Base-by-base conservation (phyloP, 2,329 filamentous ascomycete genomes). In the Neophaeococcomyces aloes region DNA sequence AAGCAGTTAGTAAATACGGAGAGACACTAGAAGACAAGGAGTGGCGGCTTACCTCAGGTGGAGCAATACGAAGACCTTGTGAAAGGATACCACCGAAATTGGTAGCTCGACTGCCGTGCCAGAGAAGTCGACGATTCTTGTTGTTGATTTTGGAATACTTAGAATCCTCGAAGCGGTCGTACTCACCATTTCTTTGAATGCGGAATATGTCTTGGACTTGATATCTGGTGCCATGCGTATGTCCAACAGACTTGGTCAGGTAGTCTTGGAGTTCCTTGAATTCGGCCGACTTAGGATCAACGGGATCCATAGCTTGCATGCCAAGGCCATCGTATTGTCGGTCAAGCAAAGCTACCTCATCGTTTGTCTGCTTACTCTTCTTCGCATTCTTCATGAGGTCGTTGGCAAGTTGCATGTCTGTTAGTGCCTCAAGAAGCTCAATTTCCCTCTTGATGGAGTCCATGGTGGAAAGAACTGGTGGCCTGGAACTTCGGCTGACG, bases 61-160 rank as follows among this genome's bases (percentile, higher is more conserved):
- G 87, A 5, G 87, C 87, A 52, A 94, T 94, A n/a, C 86, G 82
- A 5, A 94, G 74, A 51, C 87, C 87, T 61, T 94, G 85, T 45
- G 79, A 83, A 32, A 94, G 75, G 47, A 94, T 94, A 57, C 86
- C 87, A 57, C 82, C 86, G 52, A 81, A 94, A 60, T 94, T 94
- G 41, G 84, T 91, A 25, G 72, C 75, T 27, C 86, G 79, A 13
- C 83, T 88, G 13, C 87, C 86, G 59, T 94, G 87, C 87, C 87
- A 94, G 2, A 94, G 71, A 1, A 94, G 76, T 14, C 84, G 78
- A 18, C 82, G 76, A 58, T 91, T 76, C 37, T 74, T 75, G n/a
- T 71, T 65, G 7, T 70, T 59, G 37, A 72, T 56, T 2, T 67
- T 70, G 17, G 74, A 61, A 47, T 70, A 79, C 6, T 60, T 42